Conservation (phyloP, 1,139 yeast species). For the Lodderomyces jiufengensis region DNA sequence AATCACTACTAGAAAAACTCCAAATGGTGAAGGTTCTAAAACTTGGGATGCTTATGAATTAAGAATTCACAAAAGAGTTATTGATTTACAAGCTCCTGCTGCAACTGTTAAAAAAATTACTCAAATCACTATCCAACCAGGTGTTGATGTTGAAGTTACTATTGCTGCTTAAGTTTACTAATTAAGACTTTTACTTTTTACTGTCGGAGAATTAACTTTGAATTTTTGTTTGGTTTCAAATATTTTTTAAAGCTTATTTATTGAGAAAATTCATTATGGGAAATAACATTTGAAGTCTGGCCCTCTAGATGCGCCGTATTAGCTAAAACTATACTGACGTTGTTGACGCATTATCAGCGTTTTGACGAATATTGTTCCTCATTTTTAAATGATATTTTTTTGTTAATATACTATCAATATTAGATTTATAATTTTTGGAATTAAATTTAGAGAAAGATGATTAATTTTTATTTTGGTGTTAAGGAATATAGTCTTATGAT, state of each 20-base stretch:
- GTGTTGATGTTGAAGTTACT: conserved; percentile 42
- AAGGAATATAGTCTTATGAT: too few species aligned
- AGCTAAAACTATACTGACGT: conserved; percentile 4
- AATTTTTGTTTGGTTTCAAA: too few species aligned
- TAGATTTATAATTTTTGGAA: too few species aligned
- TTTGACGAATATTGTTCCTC: too few species aligned
- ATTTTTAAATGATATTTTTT: too few species aligned
- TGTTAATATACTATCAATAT: too few species aligned
- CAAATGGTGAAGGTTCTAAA: conserved; percentile 99
- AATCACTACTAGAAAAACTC: conserved; percentile 99
- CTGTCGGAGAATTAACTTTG: too few species aligned
- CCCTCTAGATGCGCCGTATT: conserved; percentile 5
- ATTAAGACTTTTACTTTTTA: too few species aligned
- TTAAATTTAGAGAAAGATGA: too few species aligned
- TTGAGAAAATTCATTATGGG: background rate
- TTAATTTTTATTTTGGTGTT: too few species aligned
- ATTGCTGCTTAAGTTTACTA: conserved; percentile 36
- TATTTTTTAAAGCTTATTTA: too few species aligned
- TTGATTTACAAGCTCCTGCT: conserved; percentile 98
- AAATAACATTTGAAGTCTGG: conserved; percentile 3
- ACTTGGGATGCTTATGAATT: conserved; percentile 99
- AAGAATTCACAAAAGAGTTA: conserved; percentile 99
- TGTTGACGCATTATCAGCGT: conserved; percentile 5
- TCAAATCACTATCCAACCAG: conserved; percentile 77
- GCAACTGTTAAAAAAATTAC: conserved; percentile 92